Conservation (phyloP, 2,329 filamentous ascomycete species). For the Penicillium occitanis region DNA sequence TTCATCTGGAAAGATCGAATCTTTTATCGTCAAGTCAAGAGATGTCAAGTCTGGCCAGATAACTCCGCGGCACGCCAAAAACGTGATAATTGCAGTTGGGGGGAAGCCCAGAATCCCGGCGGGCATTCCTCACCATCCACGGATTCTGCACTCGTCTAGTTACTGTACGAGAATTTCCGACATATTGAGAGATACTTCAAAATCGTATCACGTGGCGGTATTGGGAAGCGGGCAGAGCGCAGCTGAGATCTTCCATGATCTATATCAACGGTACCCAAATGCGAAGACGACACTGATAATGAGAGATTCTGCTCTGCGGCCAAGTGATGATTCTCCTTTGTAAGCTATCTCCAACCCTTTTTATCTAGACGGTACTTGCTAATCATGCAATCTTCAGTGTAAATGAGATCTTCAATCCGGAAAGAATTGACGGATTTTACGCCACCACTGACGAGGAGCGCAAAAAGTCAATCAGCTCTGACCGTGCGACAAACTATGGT, state of each 20-base stretch:
- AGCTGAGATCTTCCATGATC: conserved; percentile 90
- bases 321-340: conserved; percentile 96
- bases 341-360: conserved; percentile 46
- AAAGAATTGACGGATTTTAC: conserved; percentile 75
- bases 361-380: not conserved
- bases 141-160: conserved; percentile 83
- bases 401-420: conserved; percentile 94
- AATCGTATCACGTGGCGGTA: conserved; percentile 71
- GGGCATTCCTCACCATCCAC: conserved; percentile 65
- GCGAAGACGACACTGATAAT: conserved; percentile 75
- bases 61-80: conserved; percentile 43
- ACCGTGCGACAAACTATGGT: conserved; percentile 88
- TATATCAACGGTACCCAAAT: conserved; percentile 79
- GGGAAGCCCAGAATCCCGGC: conserved; percentile 70
- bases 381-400: conserved; percentile 56
- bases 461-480: conserved; percentile 60
- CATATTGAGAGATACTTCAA: conserved; percentile 40
- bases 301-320: conserved; percentile 77
- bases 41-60: conserved; percentile 53
- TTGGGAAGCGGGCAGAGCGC: conserved; percentile 89
- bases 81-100: conserved; percentile 65
- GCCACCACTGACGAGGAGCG: conserved; percentile 64
- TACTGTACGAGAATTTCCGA: conserved; percentile 58
- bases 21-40: conserved; percentile 67
- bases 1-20: conserved; percentile 48